Conservation (phyloP, 2,329 filamentous ascomycete genomes). For the Clarireedia homoeocarpa region DNA sequence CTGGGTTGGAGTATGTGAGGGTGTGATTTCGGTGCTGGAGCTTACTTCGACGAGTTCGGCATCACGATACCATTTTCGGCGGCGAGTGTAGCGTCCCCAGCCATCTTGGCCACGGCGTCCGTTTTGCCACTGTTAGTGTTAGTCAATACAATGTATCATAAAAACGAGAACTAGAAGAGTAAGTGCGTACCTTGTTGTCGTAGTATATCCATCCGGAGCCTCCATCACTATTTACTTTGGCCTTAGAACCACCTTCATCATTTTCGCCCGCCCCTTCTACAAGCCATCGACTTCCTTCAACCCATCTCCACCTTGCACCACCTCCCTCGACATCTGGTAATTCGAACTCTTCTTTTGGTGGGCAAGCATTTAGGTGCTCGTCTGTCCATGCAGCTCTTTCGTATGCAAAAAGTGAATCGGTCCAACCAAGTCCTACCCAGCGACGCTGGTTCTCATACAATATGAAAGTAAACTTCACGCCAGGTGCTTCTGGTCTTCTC, state of each 20-base stretch:
- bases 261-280: slow-evolving; percentile 66
- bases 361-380: slow-evolving; percentile 79
- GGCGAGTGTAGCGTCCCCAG: slow-evolving; percentile 89
- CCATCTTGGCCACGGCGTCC: slow-evolving; percentile 78
- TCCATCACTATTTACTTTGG: slow-evolving; percentile 32
- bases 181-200: slow-evolving; percentile 72
- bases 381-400: slow-evolving; percentile 92
- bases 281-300: slow-evolving; percentile 74
- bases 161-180: not conserved
- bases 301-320: slow-evolving; percentile 69
- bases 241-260: slow-evolving; percentile 34
- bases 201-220: slow-evolving; percentile 92
- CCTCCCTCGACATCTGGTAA: slow-evolving; percentile 59
- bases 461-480: slow-evolving; percentile 92
- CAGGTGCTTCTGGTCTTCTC: slow-evolving; percentile 51
- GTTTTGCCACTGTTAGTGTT: slow-evolving; percentile 65
- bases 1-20: slow-evolving; percentile 33
- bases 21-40: slow-evolving; percentile 37
- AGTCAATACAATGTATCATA: slow-evolving; percentile 11
- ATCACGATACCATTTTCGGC: slow-evolving; percentile 93
- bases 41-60: slow-evolving; percentile 80
- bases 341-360: slow-evolving; percentile 64
- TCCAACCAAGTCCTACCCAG: slow-evolving; percentile 95
- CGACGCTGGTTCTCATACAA: slow-evolving; percentile 93
- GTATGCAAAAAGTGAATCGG: slow-evolving; percentile 80